These are phyloP conservation scores for Neckera pumila DNA, from an alignment of 225 moss, liverwort and hornwort genomes.

Conservation along the genomic window DNA sequence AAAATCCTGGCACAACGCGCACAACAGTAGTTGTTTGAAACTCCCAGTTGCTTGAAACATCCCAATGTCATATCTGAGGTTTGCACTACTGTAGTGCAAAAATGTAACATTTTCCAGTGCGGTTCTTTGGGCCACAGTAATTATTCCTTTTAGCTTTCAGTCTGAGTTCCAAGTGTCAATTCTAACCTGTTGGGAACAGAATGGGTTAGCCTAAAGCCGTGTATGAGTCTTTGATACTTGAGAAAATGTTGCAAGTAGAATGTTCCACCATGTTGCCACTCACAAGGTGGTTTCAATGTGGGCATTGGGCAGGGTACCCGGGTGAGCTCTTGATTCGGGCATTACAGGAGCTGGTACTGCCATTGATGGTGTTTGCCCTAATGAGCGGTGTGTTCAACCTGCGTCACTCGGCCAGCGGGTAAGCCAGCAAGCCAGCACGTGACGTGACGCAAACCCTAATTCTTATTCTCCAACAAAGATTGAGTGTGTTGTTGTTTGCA, in stretches of 20 bases:
- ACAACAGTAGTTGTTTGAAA: not conserved
- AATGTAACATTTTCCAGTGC: not conserved
- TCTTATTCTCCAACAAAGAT: not conserved
- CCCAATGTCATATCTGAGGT: not conserved
- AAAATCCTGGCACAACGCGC: no score
- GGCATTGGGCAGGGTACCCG: slow-evolving; percentile 53
- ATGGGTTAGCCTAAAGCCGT: not conserved
- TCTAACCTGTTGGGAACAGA: not conserved
- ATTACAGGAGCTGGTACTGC: slow-evolving; percentile 77
- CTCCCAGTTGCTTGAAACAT: not conserved
- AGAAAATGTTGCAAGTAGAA: not conserved
- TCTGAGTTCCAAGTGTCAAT: not conserved
- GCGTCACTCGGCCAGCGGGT: slow-evolving; percentile 62
- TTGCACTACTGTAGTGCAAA: no score
- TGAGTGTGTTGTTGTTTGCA: slow-evolving; percentile 7
- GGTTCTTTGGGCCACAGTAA: not conserved
- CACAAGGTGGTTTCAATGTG: not conserved
- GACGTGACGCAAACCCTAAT: not conserved
- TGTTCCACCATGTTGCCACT: not conserved
- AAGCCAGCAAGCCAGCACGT: not conserved
- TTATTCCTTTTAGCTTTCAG: not conserved
- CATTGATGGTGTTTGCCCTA: slow-evolving; percentile 76
- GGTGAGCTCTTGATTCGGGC: slow-evolving; percentile 84
- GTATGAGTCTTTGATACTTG: not conserved
- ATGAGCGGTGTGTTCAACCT: slow-evolving; percentile 91